Evolutionary conservation across 2,329 filamentous ascomycete species (phyloP).

Genomic region (Hypomyces rosellus): DNA sequence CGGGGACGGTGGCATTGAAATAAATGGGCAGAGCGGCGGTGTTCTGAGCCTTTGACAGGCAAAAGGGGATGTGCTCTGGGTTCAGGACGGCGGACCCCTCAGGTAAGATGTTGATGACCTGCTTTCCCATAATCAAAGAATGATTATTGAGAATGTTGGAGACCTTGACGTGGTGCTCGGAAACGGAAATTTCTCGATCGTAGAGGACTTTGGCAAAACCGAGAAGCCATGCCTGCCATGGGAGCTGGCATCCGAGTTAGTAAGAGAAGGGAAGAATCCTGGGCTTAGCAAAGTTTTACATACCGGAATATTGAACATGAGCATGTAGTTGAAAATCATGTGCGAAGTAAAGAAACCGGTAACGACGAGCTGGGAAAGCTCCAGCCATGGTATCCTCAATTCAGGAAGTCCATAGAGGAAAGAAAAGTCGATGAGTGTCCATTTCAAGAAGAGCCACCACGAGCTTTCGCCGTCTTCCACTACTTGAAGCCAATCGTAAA

Average conservation of each 20-base stretch:
- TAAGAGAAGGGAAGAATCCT: not conserved
- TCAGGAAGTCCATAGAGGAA: slow-evolving; percentile 85
- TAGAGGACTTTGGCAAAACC: slow-evolving; percentile 75
- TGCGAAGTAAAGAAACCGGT: slow-evolving; percentile 66
- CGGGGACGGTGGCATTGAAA: slow-evolving; percentile 89
- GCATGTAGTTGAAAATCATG: slow-evolving; percentile 67
- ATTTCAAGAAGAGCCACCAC: slow-evolving; percentile 90
- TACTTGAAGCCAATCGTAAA: slow-evolving; percentile 78
- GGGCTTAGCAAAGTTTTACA: slow-evolving; percentile 21
- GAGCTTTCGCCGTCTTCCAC: slow-evolving; percentile 79
- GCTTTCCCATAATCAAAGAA: slow-evolving; percentile 88
- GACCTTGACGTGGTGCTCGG: slow-evolving; percentile 87
- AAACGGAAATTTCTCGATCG: slow-evolving; percentile 87
- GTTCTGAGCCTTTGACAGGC: slow-evolving; percentile 60
- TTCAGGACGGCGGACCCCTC: slow-evolving; percentile 93
- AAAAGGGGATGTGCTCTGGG: slow-evolving; percentile 73
- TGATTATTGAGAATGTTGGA: slow-evolving; percentile 84
- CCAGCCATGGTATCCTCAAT: slow-evolving; percentile 91
- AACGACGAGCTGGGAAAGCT: slow-evolving; percentile 74
- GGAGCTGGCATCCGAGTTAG: slow-evolving; percentile 44
- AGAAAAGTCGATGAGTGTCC: slow-evolving; percentile 77
- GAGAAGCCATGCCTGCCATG: slow-evolving; percentile 66
- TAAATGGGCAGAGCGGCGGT: slow-evolving; percentile 69
- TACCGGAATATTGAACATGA: slow-evolving; percentile 89
- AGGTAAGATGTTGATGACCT: slow-evolving; percentile 95